Evolutionary conservation across 805 yeast genomes (phyloP).

Genomic region (Kuraishia molischiana): DNA sequence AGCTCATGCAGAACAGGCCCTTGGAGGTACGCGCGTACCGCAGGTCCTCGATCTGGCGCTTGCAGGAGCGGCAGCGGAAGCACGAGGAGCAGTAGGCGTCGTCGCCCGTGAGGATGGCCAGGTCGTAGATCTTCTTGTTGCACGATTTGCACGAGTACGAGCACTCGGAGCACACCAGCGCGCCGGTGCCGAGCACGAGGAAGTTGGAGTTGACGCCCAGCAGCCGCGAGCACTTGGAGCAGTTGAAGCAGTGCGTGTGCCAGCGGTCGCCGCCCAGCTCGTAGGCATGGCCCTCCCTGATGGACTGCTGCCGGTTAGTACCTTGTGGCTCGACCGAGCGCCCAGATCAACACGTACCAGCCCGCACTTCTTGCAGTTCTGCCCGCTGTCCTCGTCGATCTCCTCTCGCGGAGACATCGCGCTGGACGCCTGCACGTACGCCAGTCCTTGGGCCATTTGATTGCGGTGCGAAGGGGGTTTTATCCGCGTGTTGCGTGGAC

Average conservation of each 20-base stretch:
- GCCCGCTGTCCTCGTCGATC: background rate
- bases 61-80: conserved; percentile 84
- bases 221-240: conserved; percentile 72
- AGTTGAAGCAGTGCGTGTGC: conserved; percentile 90
- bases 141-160: conserved; percentile 87
- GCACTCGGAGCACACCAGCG: conserved; percentile 81
- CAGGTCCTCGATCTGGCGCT: conserved; percentile 75
- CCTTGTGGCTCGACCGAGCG: background rate
- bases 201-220: conserved; percentile 86
- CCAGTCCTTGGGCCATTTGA: no score
- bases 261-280: conserved; percentile 92
- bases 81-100: conserved; percentile 90
- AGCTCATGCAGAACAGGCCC: conserved; percentile 86
- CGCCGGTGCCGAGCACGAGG: conserved; percentile 87
- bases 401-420: background rate
- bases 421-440: no score
- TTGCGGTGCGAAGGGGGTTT: no score
- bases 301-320: conserved; percentile 20
- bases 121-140: conserved; percentile 77
- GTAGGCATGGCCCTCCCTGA: conserved; percentile 88
- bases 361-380: conserved; percentile 2
- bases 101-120: conserved; percentile 91
- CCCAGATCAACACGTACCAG: background rate
- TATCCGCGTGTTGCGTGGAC: no score
- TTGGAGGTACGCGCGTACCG: conserved; percentile 89